phyloP scores from a whole-genome alignment of 345 rosid genomes.

The Aegle marmelos region DNA sequence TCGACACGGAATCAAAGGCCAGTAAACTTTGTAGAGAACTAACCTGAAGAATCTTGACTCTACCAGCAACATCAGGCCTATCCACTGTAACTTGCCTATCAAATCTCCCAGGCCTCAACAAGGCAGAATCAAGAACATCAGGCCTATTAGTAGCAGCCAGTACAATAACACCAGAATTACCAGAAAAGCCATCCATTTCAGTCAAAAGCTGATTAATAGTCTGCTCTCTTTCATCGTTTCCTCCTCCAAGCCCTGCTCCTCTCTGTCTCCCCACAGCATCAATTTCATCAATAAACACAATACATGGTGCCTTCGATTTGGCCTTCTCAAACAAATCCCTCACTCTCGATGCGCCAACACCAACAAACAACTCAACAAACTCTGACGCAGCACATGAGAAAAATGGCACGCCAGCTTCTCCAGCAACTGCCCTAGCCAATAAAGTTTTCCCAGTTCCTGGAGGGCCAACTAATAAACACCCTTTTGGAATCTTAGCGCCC shows the following conservation, averaged over 20 bases:
- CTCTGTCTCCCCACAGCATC: conserved; percentile 93
- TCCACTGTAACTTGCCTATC: conserved; percentile 88
- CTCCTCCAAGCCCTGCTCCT: conserved; percentile 95
- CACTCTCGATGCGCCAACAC: conserved; percentile 88
- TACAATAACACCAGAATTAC: conserved; percentile 86
- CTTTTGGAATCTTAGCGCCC: conserved; percentile 86
- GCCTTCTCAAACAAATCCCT: conserved; percentile 89
- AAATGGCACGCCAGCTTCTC: conserved; percentile 86
- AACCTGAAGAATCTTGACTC: conserved; percentile 92
- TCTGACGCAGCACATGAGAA: conserved; percentile 81
- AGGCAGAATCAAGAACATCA: conserved; percentile 77
- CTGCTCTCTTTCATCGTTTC: conserved; percentile 93
- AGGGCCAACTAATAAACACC: conserved; percentile 74
- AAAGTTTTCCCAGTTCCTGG: conserved; percentile 89
- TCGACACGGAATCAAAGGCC: neutral
- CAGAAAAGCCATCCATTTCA: conserved; percentile 92
- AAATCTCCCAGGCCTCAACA: conserved; percentile 89
- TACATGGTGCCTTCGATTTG: conserved; percentile 74
- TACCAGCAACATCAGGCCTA: conserved; percentile 92
- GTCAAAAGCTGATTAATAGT: conserved; percentile 81
- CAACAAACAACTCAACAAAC: conserved; percentile 82
- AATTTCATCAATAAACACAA: conserved; percentile 88
- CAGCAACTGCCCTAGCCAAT: conserved; percentile 80
- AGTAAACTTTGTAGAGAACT: neutral
- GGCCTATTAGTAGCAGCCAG: conserved; percentile 91